Base-by-base conservation (phyloP, 1,139 yeast genomes). In the Saccharomyces hybrid region DNA sequence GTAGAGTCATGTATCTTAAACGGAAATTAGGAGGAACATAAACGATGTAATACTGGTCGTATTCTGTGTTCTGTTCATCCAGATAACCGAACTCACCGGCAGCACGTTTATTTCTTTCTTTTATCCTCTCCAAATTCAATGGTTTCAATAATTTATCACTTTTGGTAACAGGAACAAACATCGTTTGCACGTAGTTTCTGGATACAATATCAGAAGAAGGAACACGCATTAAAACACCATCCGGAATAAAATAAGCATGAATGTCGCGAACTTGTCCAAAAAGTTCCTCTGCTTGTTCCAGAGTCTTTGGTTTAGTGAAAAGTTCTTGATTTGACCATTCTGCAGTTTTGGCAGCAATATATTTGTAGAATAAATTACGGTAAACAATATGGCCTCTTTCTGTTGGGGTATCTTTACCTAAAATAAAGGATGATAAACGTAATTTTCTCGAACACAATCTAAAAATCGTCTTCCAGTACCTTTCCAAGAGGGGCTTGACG, bases 21-120 rank as follows among this genome's bases (percentile, higher is more conserved):
- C 82, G 78, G 69, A 93, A 88, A 56, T 78, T 64, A 1, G 96
- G 96, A 2, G 99, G 99, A 53, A 90, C 77, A 71, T 91, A 93
- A 1, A 91, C 97, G 32, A 91, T 80, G 1, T 81, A 76, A 67
- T 91, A 88, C 1, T 81, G 76, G 57, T 82, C 81, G 49, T 83
- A 81, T 53, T 75, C 74, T 50, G 75, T 68, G 21, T 65, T 64
- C 55, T 78, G 82, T 47, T 73, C 77, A 46, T 78, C 82, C 52
- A 82, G 81, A 48, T 81, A 84, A 54, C 81, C 83, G 54, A 79
- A 79, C 48, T 79, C 74, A 29, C 76, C 80, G 7, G 68, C 66
- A 50, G 61, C 66, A 11, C 62, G 61, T 48, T 59, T 59, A 28
- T 63, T 64, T 50, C 70, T 70, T 47, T 68, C 72, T 16, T 73